These are phyloP conservation scores for Ligustrum vulgare DNA, from an alignment of 257 asterid species.

Conservation along the genomic window DNA sequence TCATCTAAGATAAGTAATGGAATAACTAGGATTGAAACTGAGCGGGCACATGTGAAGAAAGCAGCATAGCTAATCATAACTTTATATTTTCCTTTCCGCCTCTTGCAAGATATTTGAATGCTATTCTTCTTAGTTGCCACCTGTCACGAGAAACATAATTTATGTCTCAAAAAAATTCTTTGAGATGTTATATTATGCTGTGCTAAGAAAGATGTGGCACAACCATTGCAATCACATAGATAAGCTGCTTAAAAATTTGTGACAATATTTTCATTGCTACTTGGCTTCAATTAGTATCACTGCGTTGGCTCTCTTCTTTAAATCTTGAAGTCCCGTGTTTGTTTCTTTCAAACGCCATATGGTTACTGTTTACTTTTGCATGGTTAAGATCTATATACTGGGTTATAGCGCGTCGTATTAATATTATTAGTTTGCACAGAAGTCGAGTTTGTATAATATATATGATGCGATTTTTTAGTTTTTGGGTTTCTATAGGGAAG, in stretches of 20 bases:
- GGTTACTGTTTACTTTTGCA: not conserved
- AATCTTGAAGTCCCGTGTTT: not conserved
- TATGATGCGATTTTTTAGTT: not conserved
- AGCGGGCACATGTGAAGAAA: not conserved
- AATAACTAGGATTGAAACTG: constrained; percentile 1
- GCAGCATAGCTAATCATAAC: not conserved
- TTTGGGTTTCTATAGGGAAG: constrained; percentile 51
- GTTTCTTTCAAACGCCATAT: not conserved
- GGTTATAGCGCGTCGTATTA: not conserved
- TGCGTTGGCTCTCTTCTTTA: not conserved
- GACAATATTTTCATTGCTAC: not conserved
- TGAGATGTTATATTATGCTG: not conserved
- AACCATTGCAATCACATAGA: not conserved
- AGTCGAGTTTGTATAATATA: not conserved
- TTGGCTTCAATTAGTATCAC: not conserved
- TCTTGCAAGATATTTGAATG: not conserved
- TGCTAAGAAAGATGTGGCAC: not conserved
- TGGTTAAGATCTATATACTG: not conserved
- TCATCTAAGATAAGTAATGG: not conserved
- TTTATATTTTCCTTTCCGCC: constrained; percentile 7
- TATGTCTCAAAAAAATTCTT: not conserved
- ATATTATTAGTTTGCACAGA: not conserved
- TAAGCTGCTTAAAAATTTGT: not conserved
- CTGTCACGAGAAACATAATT: not conserved
- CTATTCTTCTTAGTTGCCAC: not conserved